These are phyloP conservation scores for Podaxis pistillaris DNA, from an alignment of 768 basidiomycete species.

Conservation along the genomic window DNA sequence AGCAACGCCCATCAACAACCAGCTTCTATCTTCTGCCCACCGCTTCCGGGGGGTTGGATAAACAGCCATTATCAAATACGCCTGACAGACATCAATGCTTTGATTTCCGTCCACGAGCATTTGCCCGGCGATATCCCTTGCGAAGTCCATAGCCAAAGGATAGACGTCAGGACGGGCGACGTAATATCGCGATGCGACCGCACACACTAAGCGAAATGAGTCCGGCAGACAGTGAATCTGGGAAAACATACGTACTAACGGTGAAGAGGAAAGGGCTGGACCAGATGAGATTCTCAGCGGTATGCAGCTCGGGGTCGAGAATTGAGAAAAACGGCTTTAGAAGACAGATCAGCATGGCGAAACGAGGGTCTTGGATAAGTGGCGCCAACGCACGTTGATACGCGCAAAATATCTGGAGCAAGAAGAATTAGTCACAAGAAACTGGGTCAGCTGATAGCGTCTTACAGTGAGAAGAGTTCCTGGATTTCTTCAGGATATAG, in stretches of 20 bases:
- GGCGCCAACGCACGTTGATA: constrained; percentile 43
- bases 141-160: constrained; percentile 57
- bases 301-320: constrained; percentile 56
- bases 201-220: constrained; percentile 50
- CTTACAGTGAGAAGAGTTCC: constrained; percentile 54
- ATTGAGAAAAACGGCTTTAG: constrained; percentile 55
- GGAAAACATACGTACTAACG: constrained; percentile 42
- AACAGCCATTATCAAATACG: constrained; percentile 65
- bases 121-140: constrained; percentile 57
- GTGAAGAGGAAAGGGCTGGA: constrained; percentile 60
- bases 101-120: constrained; percentile 59
- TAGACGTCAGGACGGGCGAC: constrained; percentile 53
- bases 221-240: not conserved
- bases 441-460: constrained; percentile 2
- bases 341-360: constrained; percentile 1
- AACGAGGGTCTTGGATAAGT: not conserved
- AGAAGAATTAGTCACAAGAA: constrained; percentile 2
- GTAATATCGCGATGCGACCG: constrained; percentile 68
- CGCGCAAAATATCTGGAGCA: constrained; percentile 47
- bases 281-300: constrained; percentile 50
- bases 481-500: constrained; percentile 51
- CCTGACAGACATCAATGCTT: constrained; percentile 78
- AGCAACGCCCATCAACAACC: constrained; percentile 71
- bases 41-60: constrained; percentile 61
- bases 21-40: constrained; percentile 72